Evolutionary conservation across 2,329 filamentous ascomycete species (phyloP).

Genomic region (Aschersonia sp.): DNA sequence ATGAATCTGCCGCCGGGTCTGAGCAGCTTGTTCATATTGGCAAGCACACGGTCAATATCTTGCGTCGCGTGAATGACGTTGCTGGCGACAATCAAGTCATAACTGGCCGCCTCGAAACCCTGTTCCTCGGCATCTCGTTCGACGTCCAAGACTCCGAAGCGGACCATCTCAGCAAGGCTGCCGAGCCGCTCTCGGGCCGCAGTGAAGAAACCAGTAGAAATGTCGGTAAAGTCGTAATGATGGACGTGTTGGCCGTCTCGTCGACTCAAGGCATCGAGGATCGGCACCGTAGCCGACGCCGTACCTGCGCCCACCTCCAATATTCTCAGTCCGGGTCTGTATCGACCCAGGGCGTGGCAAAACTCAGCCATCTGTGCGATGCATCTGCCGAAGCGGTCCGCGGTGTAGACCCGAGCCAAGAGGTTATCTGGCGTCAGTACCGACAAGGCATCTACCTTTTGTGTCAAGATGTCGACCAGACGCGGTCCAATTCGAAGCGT

Average conservation of each 20-base stretch:
- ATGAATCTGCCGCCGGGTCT: constrained; percentile 14
- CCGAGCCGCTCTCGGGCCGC: constrained; percentile 11
- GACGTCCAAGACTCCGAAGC: constrained; percentile 13
- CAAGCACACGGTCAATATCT: constrained; percentile 9
- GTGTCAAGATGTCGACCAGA: constrained; percentile 1
- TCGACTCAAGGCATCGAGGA: constrained; percentile 13
- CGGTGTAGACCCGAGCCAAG: constrained; percentile 1
- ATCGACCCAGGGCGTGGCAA: not conserved
- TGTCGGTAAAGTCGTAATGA: constrained; percentile 29
- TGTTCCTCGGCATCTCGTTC: constrained; percentile 15
- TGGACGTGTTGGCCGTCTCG: constrained; percentile 1
- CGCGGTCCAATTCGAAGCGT: constrained; percentile 1
- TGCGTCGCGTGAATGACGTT: constrained; percentile 15
- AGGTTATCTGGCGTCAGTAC: constrained; percentile 1
- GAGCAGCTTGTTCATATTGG: constrained; percentile 5
- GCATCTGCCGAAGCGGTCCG: not conserved
- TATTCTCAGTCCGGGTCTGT: constrained; percentile 12
- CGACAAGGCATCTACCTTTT: not conserved
- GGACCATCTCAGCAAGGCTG: constrained; percentile 10
- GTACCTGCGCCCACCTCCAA: constrained; percentile 19
- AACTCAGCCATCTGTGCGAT: constrained; percentile 3
- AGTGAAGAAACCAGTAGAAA: constrained; percentile 26
- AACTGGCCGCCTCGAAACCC: constrained; percentile 16
- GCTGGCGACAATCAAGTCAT: constrained; percentile 20
- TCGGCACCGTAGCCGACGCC: constrained; percentile 20